phyloP scores from a whole-genome alignment of 441 rosid species.

The Corymbia calophylla region DNA sequence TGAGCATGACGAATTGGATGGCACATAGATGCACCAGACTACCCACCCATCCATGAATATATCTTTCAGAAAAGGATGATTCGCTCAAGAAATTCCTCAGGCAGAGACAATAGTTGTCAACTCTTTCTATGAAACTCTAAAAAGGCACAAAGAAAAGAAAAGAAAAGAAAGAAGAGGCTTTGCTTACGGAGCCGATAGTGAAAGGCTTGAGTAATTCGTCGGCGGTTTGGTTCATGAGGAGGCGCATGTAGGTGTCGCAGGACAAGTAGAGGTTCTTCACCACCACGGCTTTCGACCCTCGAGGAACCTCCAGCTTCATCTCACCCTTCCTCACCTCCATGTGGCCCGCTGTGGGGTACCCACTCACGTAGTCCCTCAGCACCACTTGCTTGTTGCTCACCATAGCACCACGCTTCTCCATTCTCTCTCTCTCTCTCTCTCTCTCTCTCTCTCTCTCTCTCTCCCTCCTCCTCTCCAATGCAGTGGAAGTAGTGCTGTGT shows the following conservation, averaged over 20 bases:
- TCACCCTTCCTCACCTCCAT: background rate
- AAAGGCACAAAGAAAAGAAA: background rate
- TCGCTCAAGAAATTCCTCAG: background rate
- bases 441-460: background rate
- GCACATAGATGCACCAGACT: background rate
- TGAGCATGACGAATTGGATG: background rate
- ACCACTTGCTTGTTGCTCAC: background rate
- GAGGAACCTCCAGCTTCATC: background rate
- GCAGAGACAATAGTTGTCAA: background rate
- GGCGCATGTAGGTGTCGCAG: constrained; percentile 10
- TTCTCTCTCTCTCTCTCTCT: background rate
- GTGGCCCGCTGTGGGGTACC: background rate
- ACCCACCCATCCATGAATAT: background rate
- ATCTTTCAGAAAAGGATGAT: background rate
- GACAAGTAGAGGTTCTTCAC: constrained; percentile 3
- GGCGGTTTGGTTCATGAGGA: background rate
- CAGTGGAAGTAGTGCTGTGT: background rate
- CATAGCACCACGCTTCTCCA: background rate
- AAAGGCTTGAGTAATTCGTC: background rate
- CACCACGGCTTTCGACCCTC: background rate
- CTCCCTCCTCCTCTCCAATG: background rate
- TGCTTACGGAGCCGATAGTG: background rate
- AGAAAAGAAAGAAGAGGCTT: no score
- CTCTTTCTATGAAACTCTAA: background rate
- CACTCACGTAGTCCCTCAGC: background rate